Evolutionary conservation across 805 yeast genomes (phyloP).

Genomic region (Candida argentea): DNA sequence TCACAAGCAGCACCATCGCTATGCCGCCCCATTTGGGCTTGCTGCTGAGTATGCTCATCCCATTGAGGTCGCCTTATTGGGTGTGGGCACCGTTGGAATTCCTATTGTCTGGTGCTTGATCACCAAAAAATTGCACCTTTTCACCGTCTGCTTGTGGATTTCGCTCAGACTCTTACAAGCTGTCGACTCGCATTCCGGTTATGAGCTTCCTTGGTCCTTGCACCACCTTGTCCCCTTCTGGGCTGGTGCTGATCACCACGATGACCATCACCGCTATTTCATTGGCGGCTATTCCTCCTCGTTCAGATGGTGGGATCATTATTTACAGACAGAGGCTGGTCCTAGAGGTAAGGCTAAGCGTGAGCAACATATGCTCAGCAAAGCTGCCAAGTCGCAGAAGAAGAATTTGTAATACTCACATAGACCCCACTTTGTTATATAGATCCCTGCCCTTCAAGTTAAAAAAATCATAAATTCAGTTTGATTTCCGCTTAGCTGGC

Average conservation of each 20-base stretch:
- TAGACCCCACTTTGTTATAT: too few species aligned
- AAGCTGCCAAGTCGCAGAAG: constrained; percentile 35
- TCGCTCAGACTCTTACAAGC: constrained; percentile 87
- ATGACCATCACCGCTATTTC: constrained; percentile 92
- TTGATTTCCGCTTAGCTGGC: too few species aligned
- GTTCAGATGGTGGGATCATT: constrained; percentile 93
- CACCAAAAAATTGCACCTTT: constrained; percentile 70
- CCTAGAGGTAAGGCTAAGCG: constrained; percentile 67
- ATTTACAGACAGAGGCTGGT: constrained; percentile 85
- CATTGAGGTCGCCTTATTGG: constrained; percentile 79
- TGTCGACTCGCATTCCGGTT: constrained; percentile 95
- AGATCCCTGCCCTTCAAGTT: too few species aligned
- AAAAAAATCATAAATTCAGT: too few species aligned
- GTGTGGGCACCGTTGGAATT: constrained; percentile 93
- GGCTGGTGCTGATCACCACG: constrained; percentile 99
- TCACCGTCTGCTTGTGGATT: constrained; percentile 87
- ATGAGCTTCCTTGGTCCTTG: constrained; percentile 94
- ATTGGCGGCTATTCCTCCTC: constrained; percentile 92
- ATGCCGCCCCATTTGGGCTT: constrained; percentile 95
- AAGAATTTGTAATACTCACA: constrained; percentile 4
- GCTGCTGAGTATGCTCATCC: constrained; percentile 99
- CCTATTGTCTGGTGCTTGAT: constrained; percentile 78
- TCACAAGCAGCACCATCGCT: constrained; percentile 96
- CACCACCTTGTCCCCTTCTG: constrained; percentile 89
- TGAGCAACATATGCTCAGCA: constrained; percentile 51